Percentiles rank a stretch among this genome's conserved stretches.
Evolutionary conservation across 345 rosid genomes (phyloP).

Genomic region (Gossypium rotundifolium): DNA sequence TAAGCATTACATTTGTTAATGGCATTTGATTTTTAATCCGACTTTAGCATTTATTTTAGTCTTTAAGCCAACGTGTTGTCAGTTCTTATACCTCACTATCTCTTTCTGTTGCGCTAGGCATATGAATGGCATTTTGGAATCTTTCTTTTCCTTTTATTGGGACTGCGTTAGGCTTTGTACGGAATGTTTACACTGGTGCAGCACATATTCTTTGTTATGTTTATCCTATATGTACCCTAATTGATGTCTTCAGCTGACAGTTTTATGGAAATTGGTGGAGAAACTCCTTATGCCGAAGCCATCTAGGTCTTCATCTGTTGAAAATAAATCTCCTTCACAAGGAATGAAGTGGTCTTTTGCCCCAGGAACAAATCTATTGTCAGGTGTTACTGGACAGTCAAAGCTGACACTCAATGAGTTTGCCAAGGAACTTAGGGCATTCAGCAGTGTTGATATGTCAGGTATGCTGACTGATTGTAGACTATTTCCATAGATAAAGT

Average conservation of each 20-base stretch:
- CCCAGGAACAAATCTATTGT: conserved; percentile 69
- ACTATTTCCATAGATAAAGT: not conserved
- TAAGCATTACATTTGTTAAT: not conserved
- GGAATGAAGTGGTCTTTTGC: conserved; percentile 75
- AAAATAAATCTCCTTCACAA: conserved; percentile 37
- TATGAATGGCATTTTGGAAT: not conserved
- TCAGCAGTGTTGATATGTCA: conserved; percentile 86
- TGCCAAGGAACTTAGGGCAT: conserved; percentile 70
- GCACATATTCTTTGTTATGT: not conserved
- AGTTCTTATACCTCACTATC: not conserved
- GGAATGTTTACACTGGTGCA: not conserved
- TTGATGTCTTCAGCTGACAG: conserved; percentile 82
- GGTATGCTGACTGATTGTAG: conserved; percentile 39
- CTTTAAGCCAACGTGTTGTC: not conserved
- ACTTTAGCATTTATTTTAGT: not conserved
- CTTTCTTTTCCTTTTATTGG: not conserved
- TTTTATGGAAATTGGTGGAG: conserved; percentile 86
- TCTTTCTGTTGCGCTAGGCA: not conserved
- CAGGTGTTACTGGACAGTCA: conserved; percentile 54
- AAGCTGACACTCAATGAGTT: conserved; percentile 82
- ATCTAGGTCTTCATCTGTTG: conserved; percentile 31
- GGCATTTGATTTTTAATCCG: not conserved
- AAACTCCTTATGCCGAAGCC: conserved; percentile 40
- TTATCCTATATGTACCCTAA: conserved; percentile 36
- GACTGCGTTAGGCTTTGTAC: not conserved